phyloP scores from a whole-genome alignment of 164 flowering plant genomes.

The Buxus sempervirens region DNA sequence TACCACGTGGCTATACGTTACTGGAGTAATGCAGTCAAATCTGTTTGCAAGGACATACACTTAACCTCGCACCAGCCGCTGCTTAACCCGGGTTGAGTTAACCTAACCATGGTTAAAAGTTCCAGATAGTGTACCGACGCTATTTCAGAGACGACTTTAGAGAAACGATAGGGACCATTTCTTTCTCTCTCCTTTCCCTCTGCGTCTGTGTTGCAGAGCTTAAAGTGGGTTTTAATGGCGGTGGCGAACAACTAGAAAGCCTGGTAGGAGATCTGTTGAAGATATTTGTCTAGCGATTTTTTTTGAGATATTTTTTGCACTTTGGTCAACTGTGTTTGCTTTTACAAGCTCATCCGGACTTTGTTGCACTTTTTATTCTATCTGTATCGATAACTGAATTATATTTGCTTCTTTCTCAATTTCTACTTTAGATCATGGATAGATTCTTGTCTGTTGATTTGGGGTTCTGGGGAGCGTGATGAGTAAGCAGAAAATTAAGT shows the following conservation, averaged over 20 bases:
- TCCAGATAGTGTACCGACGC: neutral
- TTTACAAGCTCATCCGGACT: no score
- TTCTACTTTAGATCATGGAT: neutral
- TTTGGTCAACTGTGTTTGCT: neutral
- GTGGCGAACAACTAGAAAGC: neutral
- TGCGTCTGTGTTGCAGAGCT: slow-evolving; percentile 2
- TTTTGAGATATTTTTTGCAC: neutral
- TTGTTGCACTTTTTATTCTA: neutral
- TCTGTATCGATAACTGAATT: neutral
- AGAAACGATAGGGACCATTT: neutral
- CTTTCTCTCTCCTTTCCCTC: neutral
- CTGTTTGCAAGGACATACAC: no score
- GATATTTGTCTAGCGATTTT: neutral
- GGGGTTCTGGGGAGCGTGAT: no score
- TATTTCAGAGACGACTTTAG: neutral
- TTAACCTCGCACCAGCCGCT: no score
- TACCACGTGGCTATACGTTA: no score
- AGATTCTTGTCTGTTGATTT: neutral
- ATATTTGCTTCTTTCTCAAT: neutral
- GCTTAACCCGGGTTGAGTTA: neutral
- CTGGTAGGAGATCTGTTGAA: neutral
- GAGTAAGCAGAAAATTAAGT: neutral
- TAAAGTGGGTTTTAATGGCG: slow-evolving; percentile 6
- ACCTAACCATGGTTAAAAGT: neutral
- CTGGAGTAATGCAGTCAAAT: no score